phyloP scores from a whole-genome alignment of 129 eudicot genomes.

The Mikania micrantha region DNA sequence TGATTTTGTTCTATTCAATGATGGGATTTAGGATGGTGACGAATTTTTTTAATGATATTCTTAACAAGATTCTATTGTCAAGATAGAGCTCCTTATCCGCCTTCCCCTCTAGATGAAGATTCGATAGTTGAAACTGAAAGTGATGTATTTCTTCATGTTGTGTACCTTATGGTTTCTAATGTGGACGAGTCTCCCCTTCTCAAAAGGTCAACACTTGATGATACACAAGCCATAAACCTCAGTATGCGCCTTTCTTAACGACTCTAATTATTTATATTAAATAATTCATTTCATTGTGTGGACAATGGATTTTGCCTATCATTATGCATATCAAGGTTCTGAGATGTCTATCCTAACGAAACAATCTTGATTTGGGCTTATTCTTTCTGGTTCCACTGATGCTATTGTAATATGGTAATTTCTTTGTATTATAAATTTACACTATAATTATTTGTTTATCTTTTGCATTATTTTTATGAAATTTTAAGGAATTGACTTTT shows the following conservation, averaged over 20 bases:
- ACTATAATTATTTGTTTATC: neutral
- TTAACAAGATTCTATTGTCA: conserved; percentile 79
- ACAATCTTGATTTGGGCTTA: conserved; percentile 71
- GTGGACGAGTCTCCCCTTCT: conserved; percentile 70
- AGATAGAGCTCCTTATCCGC: conserved; percentile 79
- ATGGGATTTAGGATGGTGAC: conserved; percentile 84
- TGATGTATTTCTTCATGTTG: conserved; percentile 25
- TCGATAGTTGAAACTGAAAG: conserved; percentile 34
- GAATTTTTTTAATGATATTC: conserved; percentile 88
- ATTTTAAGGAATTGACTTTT: neutral
- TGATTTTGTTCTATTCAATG: conserved; percentile 13
- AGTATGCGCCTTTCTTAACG: conserved; percentile 34
- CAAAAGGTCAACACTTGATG: conserved; percentile 32
- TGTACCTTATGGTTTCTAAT: conserved; percentile 29
- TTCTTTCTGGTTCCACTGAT: conserved; percentile 98
- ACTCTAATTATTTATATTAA: neutral
- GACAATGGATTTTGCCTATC: conserved; percentile 13
- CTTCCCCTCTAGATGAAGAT: conserved; percentile 55
- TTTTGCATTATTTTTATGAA: conserved; percentile 10
- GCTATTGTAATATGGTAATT: conserved; percentile 89
- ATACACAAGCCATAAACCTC: conserved; percentile 31
- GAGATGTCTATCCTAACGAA: conserved; percentile 62
- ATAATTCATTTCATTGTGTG: neutral
- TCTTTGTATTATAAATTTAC: conserved; percentile 14
- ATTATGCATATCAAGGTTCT: conserved; percentile 47